phyloP scores from a whole-genome alignment of 1,284 basidiomycete genomes.

The Bothia castanella region DNA sequence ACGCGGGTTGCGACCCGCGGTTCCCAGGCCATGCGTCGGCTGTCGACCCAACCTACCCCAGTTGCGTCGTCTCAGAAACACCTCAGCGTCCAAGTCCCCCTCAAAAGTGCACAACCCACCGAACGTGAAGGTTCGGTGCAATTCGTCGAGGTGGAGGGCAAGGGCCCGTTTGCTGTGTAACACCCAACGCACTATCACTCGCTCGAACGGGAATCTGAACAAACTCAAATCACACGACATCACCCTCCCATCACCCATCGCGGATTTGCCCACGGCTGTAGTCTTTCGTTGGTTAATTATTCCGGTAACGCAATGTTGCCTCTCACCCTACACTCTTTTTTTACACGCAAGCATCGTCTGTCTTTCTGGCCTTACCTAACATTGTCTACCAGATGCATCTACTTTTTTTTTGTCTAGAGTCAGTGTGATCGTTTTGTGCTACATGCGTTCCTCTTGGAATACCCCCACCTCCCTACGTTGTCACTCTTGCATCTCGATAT shows the following conservation, averaged over 20 bases:
- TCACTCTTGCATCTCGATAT: neutral
- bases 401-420: neutral
- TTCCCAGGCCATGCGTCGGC: slow-evolving; percentile 13
- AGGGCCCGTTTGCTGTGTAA: slow-evolving; percentile 6
- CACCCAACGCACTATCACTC: no score
- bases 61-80: neutral
- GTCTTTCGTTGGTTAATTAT: no score
- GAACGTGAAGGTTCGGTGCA: slow-evolving; percentile 5
- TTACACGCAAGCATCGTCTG: no score
- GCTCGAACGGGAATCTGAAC: no score
- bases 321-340: neutral
- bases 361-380: no score
- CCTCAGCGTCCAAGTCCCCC: slow-evolving; percentile 17
- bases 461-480: no score
- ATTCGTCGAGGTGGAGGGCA: slow-evolving; percentile 6
- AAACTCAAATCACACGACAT: no score
- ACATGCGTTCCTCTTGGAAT: neutral
- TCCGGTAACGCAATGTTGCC: no score
- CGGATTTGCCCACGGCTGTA: no score
- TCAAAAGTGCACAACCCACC: slow-evolving; percentile 5
- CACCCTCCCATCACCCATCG: no score
- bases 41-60: slow-evolving; percentile 1
- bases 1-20: slow-evolving; percentile 3
- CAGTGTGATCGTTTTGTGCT: neutral
- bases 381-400: no score